Base-by-base conservation (phyloP, 768 basidiomycete species). In the Lyophyllum shimeji region DNA sequence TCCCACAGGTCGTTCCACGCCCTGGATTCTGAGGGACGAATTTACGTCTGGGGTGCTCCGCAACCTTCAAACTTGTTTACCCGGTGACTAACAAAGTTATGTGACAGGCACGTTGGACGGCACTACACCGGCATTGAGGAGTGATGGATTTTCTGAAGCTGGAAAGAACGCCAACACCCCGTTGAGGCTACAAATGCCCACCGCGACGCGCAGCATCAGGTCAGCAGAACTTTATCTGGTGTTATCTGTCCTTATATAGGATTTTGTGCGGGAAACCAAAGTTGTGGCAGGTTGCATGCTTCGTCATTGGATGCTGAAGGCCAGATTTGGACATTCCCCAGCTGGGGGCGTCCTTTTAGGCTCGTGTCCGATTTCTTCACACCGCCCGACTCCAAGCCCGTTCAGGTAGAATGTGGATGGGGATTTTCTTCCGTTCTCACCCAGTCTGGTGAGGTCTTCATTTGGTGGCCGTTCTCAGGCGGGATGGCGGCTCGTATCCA, bases 381-480 rank as follows among this genome's bases (percentile, higher is more conserved):
- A 2, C 80, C 85, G 40, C 70, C 72, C 1, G 69, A 71, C 33
- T 75, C 69, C 43, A 67, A 63, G 34, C 77, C 79, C 20, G 64
- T 74, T 21, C 89, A 89, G 67, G 78, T 92, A 34, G 87, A 87
- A 66, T 87, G 89, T 61, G 93, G 93, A 42, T 95, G 93, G 93
- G 57, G 64, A 13, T 90, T 89, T 68, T 87, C 87, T n/a, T 81
- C 85, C 11, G 74, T 87, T 27, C 83, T 96, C 62, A 89, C 86
- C 8, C 75, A 78, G 57, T 76, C 79, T n/a, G 90, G 91, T 2
- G 81, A 85, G 46, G 85, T 89, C 43, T 82, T 85, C 58, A 83
- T 88, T 3, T 91, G 86, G 83, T 93, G 86, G 85, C 90, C 88
- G 2, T 75, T 77, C 55, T 66, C 69, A 5, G 83, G 80, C 2